These are phyloP conservation scores for Xanthoconium stramineum DNA, from an alignment of 768 basidiomycete species.

Conservation along the genomic window DNA sequence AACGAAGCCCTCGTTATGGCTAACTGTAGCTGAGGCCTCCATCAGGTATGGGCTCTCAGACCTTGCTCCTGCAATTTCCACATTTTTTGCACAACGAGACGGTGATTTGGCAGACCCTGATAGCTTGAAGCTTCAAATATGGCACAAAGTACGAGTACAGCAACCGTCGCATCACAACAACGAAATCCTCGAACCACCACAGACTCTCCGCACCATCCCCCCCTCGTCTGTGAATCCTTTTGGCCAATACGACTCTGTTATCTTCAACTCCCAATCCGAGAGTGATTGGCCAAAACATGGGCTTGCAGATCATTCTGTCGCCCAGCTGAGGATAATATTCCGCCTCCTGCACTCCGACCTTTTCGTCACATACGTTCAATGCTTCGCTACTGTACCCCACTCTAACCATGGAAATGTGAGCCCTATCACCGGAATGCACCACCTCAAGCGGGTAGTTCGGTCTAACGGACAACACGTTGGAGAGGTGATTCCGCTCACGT, in stretches of 20 bases:
- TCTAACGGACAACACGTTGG: neutral
- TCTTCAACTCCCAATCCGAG: neutral
- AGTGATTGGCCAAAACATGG: neutral
- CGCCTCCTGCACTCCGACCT: neutral
- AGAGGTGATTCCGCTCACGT: neutral
- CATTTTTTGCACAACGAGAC: neutral
- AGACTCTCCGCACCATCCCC: neutral
- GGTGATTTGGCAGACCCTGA: neutral
- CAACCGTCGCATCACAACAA: neutral
- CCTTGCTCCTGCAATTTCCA: neutral
- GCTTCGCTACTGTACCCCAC: neutral
- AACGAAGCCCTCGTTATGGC: neutral
- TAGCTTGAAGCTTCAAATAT: neutral
- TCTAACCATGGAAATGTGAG: neutral
- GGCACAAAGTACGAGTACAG: neutral
- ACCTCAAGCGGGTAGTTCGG: neutral
- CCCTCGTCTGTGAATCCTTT: neutral
- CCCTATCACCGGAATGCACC: neutral
- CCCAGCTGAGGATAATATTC: neutral
- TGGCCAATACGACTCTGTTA: neutral
- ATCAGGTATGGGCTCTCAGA: neutral
- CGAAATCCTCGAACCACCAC: neutral
- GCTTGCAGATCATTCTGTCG: neutral
- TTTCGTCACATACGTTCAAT: neutral
- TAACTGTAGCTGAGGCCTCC: neutral